Percentiles rank a stretch among this genome's conserved stretches.
Conservation (phyloP, 148 eudicot species). For the Persicaria tinctoria region DNA sequence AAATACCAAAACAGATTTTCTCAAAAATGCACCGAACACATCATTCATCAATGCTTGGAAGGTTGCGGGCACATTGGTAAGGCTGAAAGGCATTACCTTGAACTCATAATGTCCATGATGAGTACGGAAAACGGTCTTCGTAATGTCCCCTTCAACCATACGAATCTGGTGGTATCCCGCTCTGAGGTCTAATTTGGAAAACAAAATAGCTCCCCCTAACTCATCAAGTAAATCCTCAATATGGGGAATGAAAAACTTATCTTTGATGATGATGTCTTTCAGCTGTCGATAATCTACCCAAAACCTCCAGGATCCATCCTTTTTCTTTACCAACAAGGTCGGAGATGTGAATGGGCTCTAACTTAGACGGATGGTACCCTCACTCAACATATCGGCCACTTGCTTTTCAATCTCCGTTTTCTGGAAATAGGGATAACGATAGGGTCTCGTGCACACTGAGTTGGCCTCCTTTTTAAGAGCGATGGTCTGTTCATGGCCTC, state of each 20-base stretch:
- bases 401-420: not conserved
- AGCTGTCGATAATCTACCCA: not conserved
- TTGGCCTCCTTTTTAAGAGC: not conserved
- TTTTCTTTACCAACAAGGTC: not conserved
- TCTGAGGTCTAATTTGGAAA: no score
- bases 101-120: no score
- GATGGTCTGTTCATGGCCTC: not conserved
- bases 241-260: constrained; percentile 3
- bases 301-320: not conserved
- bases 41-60: no score
- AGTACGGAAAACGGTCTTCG: no score
- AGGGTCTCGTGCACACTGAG: not conserved
- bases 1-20: no score
- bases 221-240: no score
- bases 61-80: no score
- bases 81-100: no score
- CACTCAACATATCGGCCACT: not conserved
- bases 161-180: no score
- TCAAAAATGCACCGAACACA: no score
- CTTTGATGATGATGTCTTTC: not conserved
- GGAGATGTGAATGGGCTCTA: not conserved
- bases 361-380: not conserved
- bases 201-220: no score
- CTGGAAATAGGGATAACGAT: not conserved
- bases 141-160: no score